Base-by-base conservation (phyloP, 352 stramenopile species). In the Phytophthora agathidicida region DNA sequence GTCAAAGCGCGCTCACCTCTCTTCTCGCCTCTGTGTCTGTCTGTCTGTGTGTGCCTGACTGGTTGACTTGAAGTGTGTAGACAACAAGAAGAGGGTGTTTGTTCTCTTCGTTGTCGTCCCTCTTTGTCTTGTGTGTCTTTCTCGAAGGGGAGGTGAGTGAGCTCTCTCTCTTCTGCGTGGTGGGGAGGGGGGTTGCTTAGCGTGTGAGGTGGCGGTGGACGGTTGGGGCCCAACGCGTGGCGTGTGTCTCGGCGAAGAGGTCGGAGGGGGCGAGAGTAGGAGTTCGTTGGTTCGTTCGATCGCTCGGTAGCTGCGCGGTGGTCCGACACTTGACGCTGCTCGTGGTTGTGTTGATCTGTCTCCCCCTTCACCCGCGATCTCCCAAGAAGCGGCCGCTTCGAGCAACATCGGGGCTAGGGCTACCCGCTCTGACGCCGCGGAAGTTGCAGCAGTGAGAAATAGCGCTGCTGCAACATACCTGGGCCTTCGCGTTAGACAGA, bases 281-380 rank as follows among this genome's bases (percentile, higher is more conserved):
- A n/a, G n/a, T n/a, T n/a, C n/a, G n/a, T n/a, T n/a, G n/a, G n/a
- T n/a, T n/a, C n/a, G n/a, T n/a, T n/a, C n/a, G n/a, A n/a, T n/a
- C n/a, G 49, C 13, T 28, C 33, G 33, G 19, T 32, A 37, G n/a
- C 32, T 26, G 41, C 24, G 52, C 32, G 27, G 41, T 62, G 65
- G 65, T 67, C 60, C 60, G 65, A 74, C 65, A 73, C 65, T 69
- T 62, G 41, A 53, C 49, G 59, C 52, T 59, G 48, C 52, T 61
- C 41, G 28, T 31, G 54, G 22, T 37, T 55, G 44, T 67, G 45
- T 56, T 50, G 46, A 65, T 68, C 46, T 63, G 48, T 57, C 47
- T 65, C 53, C 58, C 53, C 57, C 33, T 51, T 55, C 31, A n/a
- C n/a, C 58, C 46, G 42, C 35, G 30, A 66, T 66, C 47, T 65